phyloP scores from a whole-genome alignment of 345 rosid genomes.

The Fremontodendron californicum region DNA sequence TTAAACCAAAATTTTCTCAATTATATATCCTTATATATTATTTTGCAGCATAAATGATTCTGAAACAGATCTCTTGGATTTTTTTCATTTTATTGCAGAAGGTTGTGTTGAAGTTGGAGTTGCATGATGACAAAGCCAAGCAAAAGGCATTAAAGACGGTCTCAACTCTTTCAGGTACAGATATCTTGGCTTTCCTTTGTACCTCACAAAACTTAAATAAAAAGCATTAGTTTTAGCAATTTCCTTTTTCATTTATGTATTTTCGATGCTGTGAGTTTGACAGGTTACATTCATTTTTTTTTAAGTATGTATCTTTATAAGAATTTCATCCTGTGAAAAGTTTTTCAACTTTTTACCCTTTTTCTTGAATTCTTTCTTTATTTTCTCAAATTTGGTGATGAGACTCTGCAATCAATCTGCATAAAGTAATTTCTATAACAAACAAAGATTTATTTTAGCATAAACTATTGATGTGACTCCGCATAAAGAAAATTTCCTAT shows the following conservation, averaged over 20 bases:
- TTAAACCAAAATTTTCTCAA: not conserved
- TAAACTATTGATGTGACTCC: not conserved
- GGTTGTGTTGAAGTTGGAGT: conserved; percentile 66
- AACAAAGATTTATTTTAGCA: not conserved
- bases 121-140: conserved; percentile 69
- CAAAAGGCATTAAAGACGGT: conserved; percentile 83
- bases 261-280: not conserved
- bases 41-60: not conserved
- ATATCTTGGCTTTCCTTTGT: not conserved
- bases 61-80: conserved; percentile 21
- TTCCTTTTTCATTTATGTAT: not conserved
- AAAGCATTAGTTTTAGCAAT: not conserved
- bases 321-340: not conserved
- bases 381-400: not conserved
- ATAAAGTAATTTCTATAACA: not conserved
- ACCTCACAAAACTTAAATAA: not conserved
- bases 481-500: not conserved
- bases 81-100: conserved; percentile 49
- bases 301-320: not conserved
- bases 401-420: not conserved
- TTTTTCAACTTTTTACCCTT: not conserved
- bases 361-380: not conserved
- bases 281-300: not conserved
- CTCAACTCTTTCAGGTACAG: conserved; percentile 68
- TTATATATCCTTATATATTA: not conserved